Evolutionary conservation across 805 yeast genomes (phyloP), one percentile per base, ranked within the genome.

Genomic region (Millerago galiae): DNA sequence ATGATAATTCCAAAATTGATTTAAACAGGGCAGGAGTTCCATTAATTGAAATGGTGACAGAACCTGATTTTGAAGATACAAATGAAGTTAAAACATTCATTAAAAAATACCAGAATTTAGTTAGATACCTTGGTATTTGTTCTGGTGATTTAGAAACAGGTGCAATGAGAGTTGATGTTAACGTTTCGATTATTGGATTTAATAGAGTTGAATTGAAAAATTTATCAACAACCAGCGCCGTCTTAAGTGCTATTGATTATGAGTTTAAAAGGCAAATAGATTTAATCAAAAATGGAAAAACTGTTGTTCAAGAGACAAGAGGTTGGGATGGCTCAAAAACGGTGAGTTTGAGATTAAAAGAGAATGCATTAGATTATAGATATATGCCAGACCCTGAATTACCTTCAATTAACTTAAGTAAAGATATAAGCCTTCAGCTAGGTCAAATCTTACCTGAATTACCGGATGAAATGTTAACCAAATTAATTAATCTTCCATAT

Each of bases 331-430:
- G 96, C 2, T 61, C 61, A 3, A 65, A 68, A 34, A 91, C 98
- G 0, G 68, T 72, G 35, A 70, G 74, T 38, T 63, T 83, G 38
- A 75, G 99, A 56, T 69, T 76, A 4, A 93, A 93, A 55, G 97
- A 91, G 59, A 75, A 76, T 32, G 75, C 86, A 0, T 73, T 85
- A 11, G 99, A 93, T 61, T 93, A 93, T 62, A 69, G 98, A 53
- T 93, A 89, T 58, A 82, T 91, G 73, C 96, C 98, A 0, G 99
- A 93, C 59, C 86, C 95, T 2, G 99, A 93, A 59, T 65, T 93
- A 26, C 89, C 93, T 0, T 60, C 64, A 1, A 62, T 90, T 4
- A 45, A 54, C 13, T 58, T 91, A 3, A 66, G 73, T 31, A 43
- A 62, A 2, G 56, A 57, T 0, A 71, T 81, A 5, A 54, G 72